Percentiles rank a stretch among this genome's conserved stretches.
Conservation (phyloP, 768 basidiomycete genomes). For the Auriculariales sp. region DNA sequence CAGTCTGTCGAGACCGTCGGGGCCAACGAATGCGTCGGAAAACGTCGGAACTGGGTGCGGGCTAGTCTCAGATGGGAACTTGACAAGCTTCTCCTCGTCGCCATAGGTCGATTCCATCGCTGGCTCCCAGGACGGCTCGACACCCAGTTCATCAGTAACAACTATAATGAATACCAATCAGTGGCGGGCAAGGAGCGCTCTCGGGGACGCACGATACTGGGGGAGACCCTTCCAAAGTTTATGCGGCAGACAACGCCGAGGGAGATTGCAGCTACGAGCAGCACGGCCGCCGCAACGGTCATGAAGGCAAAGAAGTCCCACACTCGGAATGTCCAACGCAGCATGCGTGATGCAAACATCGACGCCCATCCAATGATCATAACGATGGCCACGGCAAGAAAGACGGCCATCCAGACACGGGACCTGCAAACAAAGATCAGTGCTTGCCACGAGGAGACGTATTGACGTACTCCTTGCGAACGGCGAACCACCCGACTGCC, state of each 20-base stretch:
- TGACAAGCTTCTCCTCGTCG: conserved; percentile 30
- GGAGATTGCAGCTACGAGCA: conserved; percentile 39
- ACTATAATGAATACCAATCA: conserved; percentile 23
- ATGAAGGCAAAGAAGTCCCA: conserved; percentile 66
- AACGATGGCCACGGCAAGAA: conserved; percentile 42
- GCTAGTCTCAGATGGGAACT: conserved; percentile 40
- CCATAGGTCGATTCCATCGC: conserved; percentile 17
- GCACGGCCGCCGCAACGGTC: conserved; percentile 38
- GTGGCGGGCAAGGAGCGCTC: conserved; percentile 6
- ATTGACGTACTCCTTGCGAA: conserved; percentile 37
- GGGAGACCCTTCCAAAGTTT: conserved; percentile 70
- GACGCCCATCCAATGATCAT: conserved; percentile 57
- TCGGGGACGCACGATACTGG: conserved; percentile 39
- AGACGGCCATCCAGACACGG: conserved; percentile 41
- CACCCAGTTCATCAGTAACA: conserved; percentile 34
- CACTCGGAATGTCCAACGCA: conserved; percentile 60
- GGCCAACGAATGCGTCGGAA: conserved; percentile 21
- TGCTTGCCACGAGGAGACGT: neutral
- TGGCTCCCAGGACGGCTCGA: conserved; percentile 17
- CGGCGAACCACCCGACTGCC: conserved; percentile 57
- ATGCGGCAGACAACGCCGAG: conserved; percentile 52
- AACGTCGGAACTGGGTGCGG: conserved; percentile 35
- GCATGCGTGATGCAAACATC: conserved; percentile 44
- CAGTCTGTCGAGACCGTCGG: neutral
- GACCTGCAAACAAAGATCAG: conserved; percentile 11